These are phyloP conservation scores for Lipomyces yamanashiensis DNA, from an alignment of 805 yeast species.

Conservation along the genomic window DNA sequence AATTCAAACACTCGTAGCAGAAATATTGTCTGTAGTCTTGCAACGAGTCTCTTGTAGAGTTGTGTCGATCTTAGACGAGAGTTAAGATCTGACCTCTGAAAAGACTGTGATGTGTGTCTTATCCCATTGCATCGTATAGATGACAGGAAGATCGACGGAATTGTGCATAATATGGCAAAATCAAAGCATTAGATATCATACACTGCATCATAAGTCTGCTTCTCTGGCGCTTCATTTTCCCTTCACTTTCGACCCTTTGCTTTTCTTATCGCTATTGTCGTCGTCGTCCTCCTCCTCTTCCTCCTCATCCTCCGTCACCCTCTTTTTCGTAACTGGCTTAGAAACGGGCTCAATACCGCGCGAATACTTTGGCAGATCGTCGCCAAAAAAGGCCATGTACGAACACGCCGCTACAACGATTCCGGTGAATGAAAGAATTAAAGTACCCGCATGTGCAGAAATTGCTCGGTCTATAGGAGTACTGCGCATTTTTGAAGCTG, in stretches of 20 bases:
- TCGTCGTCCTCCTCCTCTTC: neutral
- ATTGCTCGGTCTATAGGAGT: conserved; percentile 39
- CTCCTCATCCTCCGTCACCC: neutral
- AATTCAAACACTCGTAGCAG: too few relatives aligned
- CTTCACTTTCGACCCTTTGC: neutral
- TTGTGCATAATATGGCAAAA: neutral
- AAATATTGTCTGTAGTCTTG: too few relatives aligned
- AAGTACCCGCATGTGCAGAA: conserved; percentile 28
- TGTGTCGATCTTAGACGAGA: too few relatives aligned
- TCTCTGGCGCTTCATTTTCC: too few relatives aligned
- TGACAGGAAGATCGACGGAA: neutral
- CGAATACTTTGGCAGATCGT: conserved; percentile 12
- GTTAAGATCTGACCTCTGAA: too few relatives aligned
- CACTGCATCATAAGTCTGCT: too few relatives aligned
- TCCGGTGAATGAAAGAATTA: conserved; percentile 40
- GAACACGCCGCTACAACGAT: conserved; percentile 40
- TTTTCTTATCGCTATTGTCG: neutral
- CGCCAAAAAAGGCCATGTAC: conserved; percentile 20
- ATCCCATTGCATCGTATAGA: too few relatives aligned
- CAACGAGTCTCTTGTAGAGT: too few relatives aligned
- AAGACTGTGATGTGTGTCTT: too few relatives aligned
- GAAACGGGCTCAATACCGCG: neutral
- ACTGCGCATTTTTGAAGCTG: neutral
- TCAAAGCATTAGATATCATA: neutral
- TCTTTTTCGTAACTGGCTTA: neutral